Evolutionary conservation across 495 filamentous ascomycete genomes (phyloP), one percentile per base, ranked within the genome.

Genomic region (Aspergillus incahuasiensis): DNA sequence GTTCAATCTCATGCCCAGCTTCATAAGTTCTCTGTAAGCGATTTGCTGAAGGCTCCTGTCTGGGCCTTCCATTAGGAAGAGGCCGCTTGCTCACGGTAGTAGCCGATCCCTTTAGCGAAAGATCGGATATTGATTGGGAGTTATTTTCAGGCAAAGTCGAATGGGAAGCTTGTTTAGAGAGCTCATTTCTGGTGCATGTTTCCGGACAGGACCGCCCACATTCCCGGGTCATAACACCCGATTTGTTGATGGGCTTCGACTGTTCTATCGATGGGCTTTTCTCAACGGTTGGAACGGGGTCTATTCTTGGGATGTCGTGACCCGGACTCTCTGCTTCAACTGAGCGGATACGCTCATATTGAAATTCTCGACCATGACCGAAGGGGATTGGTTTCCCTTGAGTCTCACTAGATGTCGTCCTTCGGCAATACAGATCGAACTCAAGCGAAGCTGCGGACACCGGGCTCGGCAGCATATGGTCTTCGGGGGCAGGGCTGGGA

Each of bases 401-500:
- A 7, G 5, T 21, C 25, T 22, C 6, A 0, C 44, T 13, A 24
- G 9, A 13, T 6, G 1, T 21, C 21, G 30, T 20, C 0, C 2
- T 22, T 30, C 9, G 12, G 42, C 19, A 16, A 24, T 25, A 12
- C 18, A 32, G 30, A 24, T 43, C 50, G 8, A 28, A 21, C 5
- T 38, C 44, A 9, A 48, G 42, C 15, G 8, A 32, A 43, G 47
- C 13, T 19, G 55, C 39, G 12, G 60, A 56, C 6, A 39, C 35
- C 19, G 52, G 44, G 47, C 52, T 56, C 6, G 52, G 55, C 7
- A 56, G 55, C 48, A 58, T 56, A 11, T 52, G 28, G 8, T 51
- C 38, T 4, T 34, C 46, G 11, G 48, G 16, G 41, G 32, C 73
- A 18, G 65, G 63, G 73, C 80, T 84, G 5, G 67, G 69, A 0